Evolutionary conservation across 768 basidiomycete species (phyloP).

Genomic region (Trametes maxima): DNA sequence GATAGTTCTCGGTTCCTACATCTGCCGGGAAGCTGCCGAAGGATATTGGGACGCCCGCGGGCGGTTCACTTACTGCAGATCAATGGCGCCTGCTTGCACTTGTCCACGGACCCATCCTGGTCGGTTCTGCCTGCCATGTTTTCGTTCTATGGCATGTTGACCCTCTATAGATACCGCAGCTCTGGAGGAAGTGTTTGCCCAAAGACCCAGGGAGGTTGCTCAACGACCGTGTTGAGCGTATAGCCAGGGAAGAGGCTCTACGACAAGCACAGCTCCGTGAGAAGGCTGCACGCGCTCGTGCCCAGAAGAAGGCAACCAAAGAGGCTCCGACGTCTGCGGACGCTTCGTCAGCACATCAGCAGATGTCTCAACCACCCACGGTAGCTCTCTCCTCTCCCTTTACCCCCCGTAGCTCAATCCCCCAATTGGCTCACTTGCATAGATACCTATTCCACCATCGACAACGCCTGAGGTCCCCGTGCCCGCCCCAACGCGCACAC

Average conservation of each 20-base stretch:
- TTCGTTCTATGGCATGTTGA: no score
- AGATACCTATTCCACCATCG: not conserved
- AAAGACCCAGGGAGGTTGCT: not conserved
- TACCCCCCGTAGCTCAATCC: no score
- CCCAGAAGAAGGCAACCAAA: not conserved
- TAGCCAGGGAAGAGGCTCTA: not conserved
- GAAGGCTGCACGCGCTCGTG: not conserved
- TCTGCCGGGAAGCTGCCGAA: constrained; percentile 26
- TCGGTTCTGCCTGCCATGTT: no score
- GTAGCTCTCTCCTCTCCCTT: no score
- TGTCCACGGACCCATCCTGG: constrained; percentile 32
- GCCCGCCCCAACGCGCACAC: not conserved
- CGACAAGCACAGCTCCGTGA: not conserved
- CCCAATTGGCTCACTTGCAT: not conserved
- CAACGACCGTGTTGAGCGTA: not conserved
- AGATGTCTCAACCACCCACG: not conserved
- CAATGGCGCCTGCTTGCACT: constrained; percentile 32
- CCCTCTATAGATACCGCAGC: not conserved
- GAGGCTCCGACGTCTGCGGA: not conserved
- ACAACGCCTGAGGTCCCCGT: not conserved
- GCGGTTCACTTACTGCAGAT: constrained; percentile 3
- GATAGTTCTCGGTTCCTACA: constrained; percentile 30
- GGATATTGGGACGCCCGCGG: constrained; percentile 1
- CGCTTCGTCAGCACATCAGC: not conserved
- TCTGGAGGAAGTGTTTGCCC: not conserved